Evolutionary conservation across 257 asterid species (phyloP).

Genomic region (Verbascum thapsus): DNA sequence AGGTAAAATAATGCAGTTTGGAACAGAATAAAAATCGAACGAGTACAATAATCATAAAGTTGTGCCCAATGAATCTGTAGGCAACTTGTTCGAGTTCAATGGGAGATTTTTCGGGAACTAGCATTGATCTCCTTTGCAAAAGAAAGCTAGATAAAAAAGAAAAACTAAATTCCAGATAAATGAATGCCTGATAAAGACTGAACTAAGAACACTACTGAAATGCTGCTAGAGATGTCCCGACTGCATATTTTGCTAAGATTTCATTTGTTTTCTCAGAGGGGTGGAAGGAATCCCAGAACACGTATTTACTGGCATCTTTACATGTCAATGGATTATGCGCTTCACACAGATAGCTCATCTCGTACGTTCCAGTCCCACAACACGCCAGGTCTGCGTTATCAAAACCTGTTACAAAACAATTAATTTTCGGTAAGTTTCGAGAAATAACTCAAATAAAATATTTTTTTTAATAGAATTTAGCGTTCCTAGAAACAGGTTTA

Average conservation of each 20-base stretch:
- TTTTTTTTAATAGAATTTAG: too few relatives aligned
- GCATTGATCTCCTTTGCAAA: too few relatives aligned
- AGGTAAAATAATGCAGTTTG: not conserved
- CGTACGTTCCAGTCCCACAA: constrained; percentile 73
- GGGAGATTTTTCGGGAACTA: too few relatives aligned
- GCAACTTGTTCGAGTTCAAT: too few relatives aligned
- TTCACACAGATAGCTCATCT: constrained; percentile 65
- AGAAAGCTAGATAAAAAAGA: too few relatives aligned
- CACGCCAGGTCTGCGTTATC: constrained; percentile 59
- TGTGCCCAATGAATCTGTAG: too few relatives aligned
- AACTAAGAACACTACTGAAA: constrained; percentile 28
- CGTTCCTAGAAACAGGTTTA: too few relatives aligned
- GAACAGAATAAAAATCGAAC: too few relatives aligned
- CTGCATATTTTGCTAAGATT: constrained; percentile 50
- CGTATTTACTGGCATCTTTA: constrained; percentile 60
- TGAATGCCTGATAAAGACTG: not conserved
- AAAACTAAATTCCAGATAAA: too few relatives aligned
- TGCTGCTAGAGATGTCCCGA: constrained; percentile 34
- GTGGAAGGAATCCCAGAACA: constrained; percentile 86
- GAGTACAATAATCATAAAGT: not conserved
- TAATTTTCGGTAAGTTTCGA: too few relatives aligned
- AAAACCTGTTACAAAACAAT: constrained; percentile 43
- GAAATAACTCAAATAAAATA: too few relatives aligned
- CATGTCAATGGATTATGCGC: constrained; percentile 59
- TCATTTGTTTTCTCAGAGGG: constrained; percentile 69